Percentiles rank a stretch among this genome's conserved stretches.
These are phyloP conservation scores for Gossypium lobatum DNA, from an alignment of 441 rosid genomes.

Conservation along the genomic window DNA sequence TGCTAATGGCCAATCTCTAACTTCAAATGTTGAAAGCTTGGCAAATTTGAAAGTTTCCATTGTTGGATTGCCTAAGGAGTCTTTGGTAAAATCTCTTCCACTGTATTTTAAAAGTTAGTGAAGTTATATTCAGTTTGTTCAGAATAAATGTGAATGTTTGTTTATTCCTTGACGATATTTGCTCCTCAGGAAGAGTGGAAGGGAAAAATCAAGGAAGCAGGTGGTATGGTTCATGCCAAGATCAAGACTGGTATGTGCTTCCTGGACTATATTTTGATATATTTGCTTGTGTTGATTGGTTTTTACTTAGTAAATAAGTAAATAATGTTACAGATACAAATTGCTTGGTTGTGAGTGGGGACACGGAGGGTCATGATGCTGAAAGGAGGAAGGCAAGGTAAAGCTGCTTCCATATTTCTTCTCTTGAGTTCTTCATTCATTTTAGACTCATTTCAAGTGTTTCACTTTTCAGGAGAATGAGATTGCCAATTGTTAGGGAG, in stretches of 20 bases:
- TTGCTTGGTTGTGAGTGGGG: conserved; percentile 75
- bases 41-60: conserved; percentile 63
- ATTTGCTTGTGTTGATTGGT: conserved; percentile 13
- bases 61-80: conserved; percentile 57
- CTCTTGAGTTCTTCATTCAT: conserved; percentile 14
- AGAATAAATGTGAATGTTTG: neutral
- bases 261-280: conserved; percentile 4
- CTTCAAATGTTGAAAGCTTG: conserved; percentile 59
- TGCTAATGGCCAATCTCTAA: conserved; percentile 35
- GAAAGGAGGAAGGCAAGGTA: conserved; percentile 87
- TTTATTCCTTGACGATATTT: conserved; percentile 4
- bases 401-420: conserved; percentile 18
- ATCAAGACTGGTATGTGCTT: conserved; percentile 60
- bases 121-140: conserved; percentile 10
- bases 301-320: conserved; percentile 16
- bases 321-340: conserved; percentile 56
- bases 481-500: conserved; percentile 74
- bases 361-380: conserved; percentile 44
- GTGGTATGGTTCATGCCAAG: conserved; percentile 68
- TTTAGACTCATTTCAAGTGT: conserved; percentile 16
- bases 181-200: conserved; percentile 79
- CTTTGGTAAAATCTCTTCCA: conserved; percentile 36
- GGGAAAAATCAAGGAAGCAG: conserved; percentile 63
- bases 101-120: neutral
- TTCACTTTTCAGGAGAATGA: conserved; percentile 69